These are phyloP conservation scores for Pseudogymnoascus sp. DNA, from an alignment of 2,329 filamentous ascomycete genomes.

Conservation along the genomic window DNA sequence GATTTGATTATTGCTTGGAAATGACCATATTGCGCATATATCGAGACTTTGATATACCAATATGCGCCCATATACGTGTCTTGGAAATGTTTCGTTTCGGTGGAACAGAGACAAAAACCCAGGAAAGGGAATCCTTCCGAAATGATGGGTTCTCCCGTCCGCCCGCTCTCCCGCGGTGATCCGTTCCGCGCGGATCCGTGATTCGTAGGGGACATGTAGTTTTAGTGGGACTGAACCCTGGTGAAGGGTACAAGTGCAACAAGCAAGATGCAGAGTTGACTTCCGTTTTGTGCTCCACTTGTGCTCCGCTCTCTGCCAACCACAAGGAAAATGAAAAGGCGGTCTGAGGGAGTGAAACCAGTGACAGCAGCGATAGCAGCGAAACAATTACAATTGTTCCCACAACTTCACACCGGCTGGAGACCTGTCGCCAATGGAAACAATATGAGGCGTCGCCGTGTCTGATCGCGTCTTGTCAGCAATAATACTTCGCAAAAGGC, in stretches of 20 bases:
- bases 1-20: neutral
- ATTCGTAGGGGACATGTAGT: slow-evolving; percentile 3
- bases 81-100: slow-evolving; percentile 1
- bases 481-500: neutral
- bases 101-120: neutral
- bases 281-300: neutral
- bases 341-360: neutral
- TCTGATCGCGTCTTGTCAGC: slow-evolving; percentile 1
- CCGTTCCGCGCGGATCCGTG: slow-evolving; percentile 7
- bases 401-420: slow-evolving; percentile 1
- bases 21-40: neutral
- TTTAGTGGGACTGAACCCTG: slow-evolving; percentile 5
- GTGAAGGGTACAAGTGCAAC: neutral
- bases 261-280: neutral
- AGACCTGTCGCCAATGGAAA: neutral
- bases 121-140: neutral
- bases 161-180: slow-evolving; percentile 4
- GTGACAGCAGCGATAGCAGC: neutral
- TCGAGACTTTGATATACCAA: neutral
- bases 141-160: slow-evolving; percentile 7
- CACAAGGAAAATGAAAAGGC: slow-evolving; percentile 2
- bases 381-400: neutral
- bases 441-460: neutral
- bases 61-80: neutral
- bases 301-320: slow-evolving; percentile 5